Evolutionary conservation across 257 asterid species (phyloP).

Genomic region (Gynochthodes officinalis): DNA sequence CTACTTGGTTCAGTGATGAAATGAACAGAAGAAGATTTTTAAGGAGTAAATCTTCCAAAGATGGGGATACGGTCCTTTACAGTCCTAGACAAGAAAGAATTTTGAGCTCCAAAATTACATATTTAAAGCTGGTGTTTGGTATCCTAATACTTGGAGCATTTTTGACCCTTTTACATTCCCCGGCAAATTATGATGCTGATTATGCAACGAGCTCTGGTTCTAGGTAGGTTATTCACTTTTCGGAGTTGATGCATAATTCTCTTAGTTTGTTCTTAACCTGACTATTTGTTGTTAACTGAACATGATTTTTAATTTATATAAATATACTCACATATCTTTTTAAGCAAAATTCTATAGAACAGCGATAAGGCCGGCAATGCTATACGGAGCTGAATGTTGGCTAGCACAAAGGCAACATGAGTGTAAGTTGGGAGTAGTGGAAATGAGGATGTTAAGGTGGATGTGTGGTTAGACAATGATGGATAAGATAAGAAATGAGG

Average conservation of each 20-base stretch:
- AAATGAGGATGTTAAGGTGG: no score
- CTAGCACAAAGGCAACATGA: no score
- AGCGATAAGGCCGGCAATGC: no score
- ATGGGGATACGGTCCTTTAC: conserved; percentile 53
- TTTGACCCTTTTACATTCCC: conserved; percentile 51
- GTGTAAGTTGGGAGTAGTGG: no score
- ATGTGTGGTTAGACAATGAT: no score
- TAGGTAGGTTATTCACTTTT: conserved; percentile 39
- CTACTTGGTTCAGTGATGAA: conserved; percentile 57
- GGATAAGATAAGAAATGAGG: no score
- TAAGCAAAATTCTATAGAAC: no score
- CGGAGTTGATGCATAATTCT: background rate
- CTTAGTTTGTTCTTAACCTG: background rate
- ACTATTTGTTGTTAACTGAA: background rate
- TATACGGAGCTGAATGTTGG: no score
- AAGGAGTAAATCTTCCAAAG: conserved; percentile 52
- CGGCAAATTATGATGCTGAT: conserved; percentile 55
- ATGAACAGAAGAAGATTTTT: conserved; percentile 52
- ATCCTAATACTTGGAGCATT: conserved; percentile 64
- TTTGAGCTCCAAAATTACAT: conserved; percentile 50
- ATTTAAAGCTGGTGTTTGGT: conserved; percentile 59
- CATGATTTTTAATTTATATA: background rate
- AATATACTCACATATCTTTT: no score
- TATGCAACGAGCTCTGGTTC: conserved; percentile 33
- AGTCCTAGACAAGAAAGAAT: conserved; percentile 51